These are phyloP conservation scores for Peltaster fructicola DNA, from an alignment of 2,329 filamentous ascomycete genomes.

Conservation along the genomic window DNA sequence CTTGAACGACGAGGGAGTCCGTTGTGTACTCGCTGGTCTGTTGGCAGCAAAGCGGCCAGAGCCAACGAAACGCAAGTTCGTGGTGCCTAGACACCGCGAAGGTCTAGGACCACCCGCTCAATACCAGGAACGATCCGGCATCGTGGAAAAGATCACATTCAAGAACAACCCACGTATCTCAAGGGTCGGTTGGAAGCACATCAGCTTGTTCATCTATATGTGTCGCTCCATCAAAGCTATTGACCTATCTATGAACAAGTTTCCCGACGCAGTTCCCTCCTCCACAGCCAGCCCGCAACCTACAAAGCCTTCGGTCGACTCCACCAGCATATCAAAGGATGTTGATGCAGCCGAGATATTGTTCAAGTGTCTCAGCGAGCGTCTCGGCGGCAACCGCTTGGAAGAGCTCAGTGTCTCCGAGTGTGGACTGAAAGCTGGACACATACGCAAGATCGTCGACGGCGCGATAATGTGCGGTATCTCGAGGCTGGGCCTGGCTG, in stretches of 20 bases:
- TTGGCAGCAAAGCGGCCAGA: conserved; percentile 58
- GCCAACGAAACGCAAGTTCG: conserved; percentile 14
- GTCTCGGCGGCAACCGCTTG: conserved; percentile 56
- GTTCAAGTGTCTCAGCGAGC: conserved; percentile 56
- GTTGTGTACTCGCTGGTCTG: conserved; percentile 72
- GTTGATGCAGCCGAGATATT: conserved; percentile 47
- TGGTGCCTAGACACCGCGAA: conserved; percentile 13
- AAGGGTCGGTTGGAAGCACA: conserved; percentile 75
- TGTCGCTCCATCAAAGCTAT: conserved; percentile 71
- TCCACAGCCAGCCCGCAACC: conserved; percentile 9
- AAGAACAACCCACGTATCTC: conserved; percentile 81
- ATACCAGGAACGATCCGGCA: conserved; percentile 39
- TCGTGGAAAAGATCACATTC: conserved; percentile 71
- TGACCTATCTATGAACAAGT: conserved; percentile 70
- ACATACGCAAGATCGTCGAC: conserved; percentile 62
- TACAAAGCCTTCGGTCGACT: conserved; percentile 7
- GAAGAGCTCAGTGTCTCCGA: conserved; percentile 73
- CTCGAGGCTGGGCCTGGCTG: conserved; percentile 62
- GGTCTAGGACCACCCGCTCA: conserved; percentile 7
- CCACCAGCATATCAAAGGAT: conserved; percentile 14
- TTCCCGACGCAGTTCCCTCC: conserved; percentile 36
- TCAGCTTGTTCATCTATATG: conserved; percentile 78
- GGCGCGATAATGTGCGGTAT: conserved; percentile 65
- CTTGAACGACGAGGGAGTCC: conserved; percentile 68
- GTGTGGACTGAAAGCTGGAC: conserved; percentile 52